Percentiles rank a stretch among this genome's conserved stretches.
Conservation (phyloP, 2,329 filamentous ascomycete species). For the Diaporthe destruens region DNA sequence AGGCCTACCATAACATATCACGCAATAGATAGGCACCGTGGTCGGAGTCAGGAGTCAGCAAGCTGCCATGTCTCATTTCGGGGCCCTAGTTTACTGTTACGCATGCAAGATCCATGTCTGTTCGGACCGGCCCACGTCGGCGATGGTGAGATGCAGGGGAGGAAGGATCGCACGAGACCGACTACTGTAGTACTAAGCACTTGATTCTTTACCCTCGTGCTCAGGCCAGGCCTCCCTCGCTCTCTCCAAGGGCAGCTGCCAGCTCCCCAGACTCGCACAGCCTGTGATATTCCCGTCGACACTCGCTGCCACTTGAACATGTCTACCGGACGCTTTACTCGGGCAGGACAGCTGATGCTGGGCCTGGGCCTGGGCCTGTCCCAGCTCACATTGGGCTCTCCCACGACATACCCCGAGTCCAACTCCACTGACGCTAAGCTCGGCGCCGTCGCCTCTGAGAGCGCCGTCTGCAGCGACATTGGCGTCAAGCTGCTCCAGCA, state of each 20-base stretch:
- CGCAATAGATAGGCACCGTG: slow-evolving; percentile 4
- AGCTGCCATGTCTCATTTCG: slow-evolving; percentile 3
- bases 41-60: slow-evolving; percentile 7
- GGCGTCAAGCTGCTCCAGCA: slow-evolving; percentile 67
- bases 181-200: not conserved
- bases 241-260: not conserved
- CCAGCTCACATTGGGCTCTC: slow-evolving; percentile 50
- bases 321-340: slow-evolving; percentile 25
- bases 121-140: slow-evolving; percentile 22
- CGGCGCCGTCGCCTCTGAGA: slow-evolving; percentile 74
- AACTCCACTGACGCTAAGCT: slow-evolving; percentile 45
- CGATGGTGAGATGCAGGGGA: not conserved
- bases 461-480: slow-evolving; percentile 68
- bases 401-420: slow-evolving; percentile 31
- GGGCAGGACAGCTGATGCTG: slow-evolving; percentile 30
- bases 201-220: not conserved
- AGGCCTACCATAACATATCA: no score
- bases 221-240: not conserved
- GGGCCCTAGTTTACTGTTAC: slow-evolving; percentile 7
- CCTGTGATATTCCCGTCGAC: not conserved
- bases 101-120: slow-evolving; percentile 22
- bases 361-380: slow-evolving; percentile 45
- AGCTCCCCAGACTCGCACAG: not conserved
- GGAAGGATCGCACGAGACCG: not conserved
- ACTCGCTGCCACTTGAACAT: slow-evolving; percentile 34